Conservation (phyloP, 2,329 filamentous ascomycete genomes). For the Fusarium redolens region DNA sequence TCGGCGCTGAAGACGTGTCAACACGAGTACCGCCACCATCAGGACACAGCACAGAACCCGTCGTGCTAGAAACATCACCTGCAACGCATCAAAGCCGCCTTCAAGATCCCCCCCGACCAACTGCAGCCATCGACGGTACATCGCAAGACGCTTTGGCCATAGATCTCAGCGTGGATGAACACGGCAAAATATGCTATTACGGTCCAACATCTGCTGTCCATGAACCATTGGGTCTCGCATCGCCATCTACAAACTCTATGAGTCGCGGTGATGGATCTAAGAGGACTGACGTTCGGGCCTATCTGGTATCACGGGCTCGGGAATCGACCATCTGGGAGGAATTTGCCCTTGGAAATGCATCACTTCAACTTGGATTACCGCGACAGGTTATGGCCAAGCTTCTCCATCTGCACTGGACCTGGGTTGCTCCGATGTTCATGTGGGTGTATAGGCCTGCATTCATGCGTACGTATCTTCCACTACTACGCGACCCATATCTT, state of each 20-base stretch:
- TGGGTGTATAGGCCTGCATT: conserved; percentile 5
- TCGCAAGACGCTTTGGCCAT: not conserved
- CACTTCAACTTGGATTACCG: not conserved
- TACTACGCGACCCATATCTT: too few species aligned
- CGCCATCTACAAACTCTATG: not conserved
- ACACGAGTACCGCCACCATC: not conserved
- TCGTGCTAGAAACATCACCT: rapidly evolving
- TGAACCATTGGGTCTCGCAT: not conserved
- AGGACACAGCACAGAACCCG: not conserved
- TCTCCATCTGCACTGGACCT: conserved; percentile 5
- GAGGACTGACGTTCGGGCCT: not conserved
- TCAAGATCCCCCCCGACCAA: not conserved
- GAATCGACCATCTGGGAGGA: conserved; percentile 5
- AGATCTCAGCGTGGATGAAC: conserved; percentile 4
- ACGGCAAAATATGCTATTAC: conserved; percentile 10
- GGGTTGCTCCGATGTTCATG: conserved; percentile 13
- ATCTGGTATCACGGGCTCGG: not conserved
- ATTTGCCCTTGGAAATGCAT: not conserved
- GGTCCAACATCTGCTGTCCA: conserved; percentile 2
- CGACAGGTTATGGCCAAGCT: not conserved
- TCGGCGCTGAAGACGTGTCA: not conserved
- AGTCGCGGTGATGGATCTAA: not conserved
- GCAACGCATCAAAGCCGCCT: not conserved
- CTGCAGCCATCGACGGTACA: not conserved
- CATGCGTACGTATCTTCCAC: not conserved